phyloP scores from a whole-genome alignment of 1,284 basidiomycete species.

The Erythrobasidium hasegawianum region DNA sequence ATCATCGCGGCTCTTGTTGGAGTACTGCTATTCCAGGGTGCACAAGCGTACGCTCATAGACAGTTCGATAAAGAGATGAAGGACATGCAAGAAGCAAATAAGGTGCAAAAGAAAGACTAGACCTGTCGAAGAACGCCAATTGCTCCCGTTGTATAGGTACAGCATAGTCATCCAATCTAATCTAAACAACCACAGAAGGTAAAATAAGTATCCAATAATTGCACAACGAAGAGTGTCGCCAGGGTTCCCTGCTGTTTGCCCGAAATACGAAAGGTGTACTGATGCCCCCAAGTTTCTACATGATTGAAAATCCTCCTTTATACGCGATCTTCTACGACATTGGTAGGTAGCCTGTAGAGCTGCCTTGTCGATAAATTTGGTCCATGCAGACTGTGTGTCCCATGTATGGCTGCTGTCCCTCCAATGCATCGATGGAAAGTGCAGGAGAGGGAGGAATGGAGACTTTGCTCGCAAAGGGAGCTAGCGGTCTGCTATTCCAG shows the following conservation, averaged over 20 bases:
- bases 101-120: slow-evolving; percentile 21
- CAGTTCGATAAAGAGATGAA: slow-evolving; percentile 23
- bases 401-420: slow-evolving; percentile 9
- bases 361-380: slow-evolving; percentile 8
- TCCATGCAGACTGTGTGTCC: slow-evolving; percentile 30
- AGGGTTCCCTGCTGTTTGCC: no score
- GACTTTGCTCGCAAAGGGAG: slow-evolving; percentile 2
- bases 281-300: no score
- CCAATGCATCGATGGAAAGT: background rate
- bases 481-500: slow-evolving; percentile 28
- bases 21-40: slow-evolving; percentile 32
- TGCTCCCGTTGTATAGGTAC: no score
- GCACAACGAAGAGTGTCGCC: no score
- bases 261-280: no score
- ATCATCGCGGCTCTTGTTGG: slow-evolving; percentile 29
- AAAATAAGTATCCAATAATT: no score
- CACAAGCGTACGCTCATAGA: slow-evolving; percentile 27
- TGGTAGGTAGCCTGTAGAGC: no score
- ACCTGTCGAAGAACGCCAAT: background rate
- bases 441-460: slow-evolving; percentile 5
- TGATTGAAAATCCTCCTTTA: no score
- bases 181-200: no score
- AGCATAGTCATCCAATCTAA: no score
- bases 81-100: slow-evolving; percentile 13
- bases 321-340: no score